Evolutionary conservation across 768 basidiomycete species (phyloP).

Genomic region (Serendipita vermifera): DNA sequence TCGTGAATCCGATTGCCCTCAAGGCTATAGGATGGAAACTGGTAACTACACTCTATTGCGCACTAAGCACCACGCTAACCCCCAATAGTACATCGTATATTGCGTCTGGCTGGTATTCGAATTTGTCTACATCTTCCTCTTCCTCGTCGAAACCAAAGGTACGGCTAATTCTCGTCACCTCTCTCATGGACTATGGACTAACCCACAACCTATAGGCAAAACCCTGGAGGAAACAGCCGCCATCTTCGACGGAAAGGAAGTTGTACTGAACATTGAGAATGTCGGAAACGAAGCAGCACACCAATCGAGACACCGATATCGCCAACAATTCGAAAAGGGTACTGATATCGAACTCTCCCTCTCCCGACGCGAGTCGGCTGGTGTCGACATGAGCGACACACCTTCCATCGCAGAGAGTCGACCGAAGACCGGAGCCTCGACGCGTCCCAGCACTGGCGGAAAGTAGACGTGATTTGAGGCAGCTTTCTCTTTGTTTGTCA

Average conservation of each 20-base stretch:
- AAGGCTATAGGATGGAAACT: slow-evolving; percentile 33
- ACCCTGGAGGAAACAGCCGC: slow-evolving; percentile 64
- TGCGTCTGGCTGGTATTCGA: slow-evolving; percentile 53
- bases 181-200: too few relatives aligned
- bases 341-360: too few relatives aligned
- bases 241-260: slow-evolving; percentile 52
- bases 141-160: slow-evolving; percentile 54
- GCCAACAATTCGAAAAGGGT: too few relatives aligned
- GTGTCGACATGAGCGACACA: too few relatives aligned
- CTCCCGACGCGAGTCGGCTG: too few relatives aligned
- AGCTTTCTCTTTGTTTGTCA: too few relatives aligned
- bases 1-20: slow-evolving; percentile 67
- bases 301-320: slow-evolving; percentile 10
- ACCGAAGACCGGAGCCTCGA: too few relatives aligned
- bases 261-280: slow-evolving; percentile 28
- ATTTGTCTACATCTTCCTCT: slow-evolving; percentile 41
- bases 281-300: slow-evolving; percentile 40
- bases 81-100: slow-evolving; percentile 39
- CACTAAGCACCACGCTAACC: not conserved
- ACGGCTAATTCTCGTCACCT: too few relatives aligned
- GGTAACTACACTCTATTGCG: slow-evolving; percentile 17
- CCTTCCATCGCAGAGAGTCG: too few relatives aligned
- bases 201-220: too few relatives aligned
- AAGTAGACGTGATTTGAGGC: too few relatives aligned
- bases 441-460: too few relatives aligned